phyloP scores from a whole-genome alignment of 352 stramenopile species.

The Salisapilia sapeloensis region DNA sequence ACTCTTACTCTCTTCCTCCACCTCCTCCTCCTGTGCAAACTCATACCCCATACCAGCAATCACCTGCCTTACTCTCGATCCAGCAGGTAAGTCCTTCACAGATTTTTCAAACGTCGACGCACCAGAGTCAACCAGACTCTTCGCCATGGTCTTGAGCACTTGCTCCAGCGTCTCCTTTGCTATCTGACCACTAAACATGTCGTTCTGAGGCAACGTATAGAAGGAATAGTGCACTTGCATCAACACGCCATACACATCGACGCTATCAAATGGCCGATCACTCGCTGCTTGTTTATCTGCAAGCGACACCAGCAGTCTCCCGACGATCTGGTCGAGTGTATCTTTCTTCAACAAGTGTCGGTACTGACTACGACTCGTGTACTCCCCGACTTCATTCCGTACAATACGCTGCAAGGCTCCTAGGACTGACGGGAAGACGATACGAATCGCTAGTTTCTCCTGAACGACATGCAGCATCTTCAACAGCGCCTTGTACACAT shows the following conservation, averaged over 20 bases:
- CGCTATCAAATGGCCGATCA: slow-evolving; percentile 49
- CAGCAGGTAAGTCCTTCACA: slow-evolving; percentile 44
- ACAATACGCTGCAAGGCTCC: slow-evolving; percentile 68
- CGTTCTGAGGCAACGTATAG: slow-evolving; percentile 36
- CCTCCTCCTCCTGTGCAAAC: too few relatives aligned
- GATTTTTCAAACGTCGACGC: slow-evolving; percentile 30
- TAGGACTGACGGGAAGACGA: slow-evolving; percentile 63
- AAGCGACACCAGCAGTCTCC: slow-evolving; percentile 50
- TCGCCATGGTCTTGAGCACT: slow-evolving; percentile 44
- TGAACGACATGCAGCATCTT: slow-evolving; percentile 36
- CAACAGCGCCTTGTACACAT: slow-evolving; percentile 56
- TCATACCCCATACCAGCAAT: too few relatives aligned
- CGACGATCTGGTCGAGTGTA: slow-evolving; percentile 61
- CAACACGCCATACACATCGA: slow-evolving; percentile 67
- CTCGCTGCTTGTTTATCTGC: slow-evolving; percentile 31
- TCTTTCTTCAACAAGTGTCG: slow-evolving; percentile 64
- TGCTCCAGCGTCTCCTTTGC: slow-evolving; percentile 63
- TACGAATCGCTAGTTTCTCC: slow-evolving; percentile 35
- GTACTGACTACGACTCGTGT: slow-evolving; percentile 46
- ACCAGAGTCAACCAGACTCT: slow-evolving; percentile 34
- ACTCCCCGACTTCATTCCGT: slow-evolving; percentile 61
- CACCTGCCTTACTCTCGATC: too few relatives aligned
- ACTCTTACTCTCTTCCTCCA: too few relatives aligned
- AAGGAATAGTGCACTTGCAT: slow-evolving; percentile 83
- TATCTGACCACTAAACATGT: slow-evolving; percentile 52